Evolutionary conservation across 345 rosid species (phyloP), one percentile per base, ranked within the genome.

Genomic region (Excoecaria agallocha): DNA sequence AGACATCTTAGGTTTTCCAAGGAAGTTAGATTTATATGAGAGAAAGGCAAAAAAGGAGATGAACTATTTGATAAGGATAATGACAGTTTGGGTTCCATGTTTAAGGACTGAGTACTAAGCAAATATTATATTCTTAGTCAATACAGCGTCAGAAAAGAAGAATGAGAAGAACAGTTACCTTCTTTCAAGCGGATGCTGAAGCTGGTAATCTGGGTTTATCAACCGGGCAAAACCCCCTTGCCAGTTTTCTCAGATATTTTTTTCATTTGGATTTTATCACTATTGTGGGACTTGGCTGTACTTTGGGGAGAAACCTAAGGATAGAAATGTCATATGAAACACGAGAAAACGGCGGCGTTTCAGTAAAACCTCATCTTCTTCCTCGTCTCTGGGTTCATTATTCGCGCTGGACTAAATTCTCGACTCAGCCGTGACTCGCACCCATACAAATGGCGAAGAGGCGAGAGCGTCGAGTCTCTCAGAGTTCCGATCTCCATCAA

Each of bases 391-490:
- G 80, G 9, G 4, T 30, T 59, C 65, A 22, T 48, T 37, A 20
- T 24, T 58, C 22, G 52, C 49, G 24, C 5, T 25, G 59, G 48
- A 50, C 30, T 20, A 51, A 51, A 52, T 73, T 25, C 59, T 51
- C 54, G 43, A 52, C 58, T 71, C 70, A 3, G 72, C 37, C 19
- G 70, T 17, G 52, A 17, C 74, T 56, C 65, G 25, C 48, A 16
- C 16, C 59, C 50, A 38, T 15, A 62, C 48, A 68, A 71, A 93
- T 89, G 97, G 89, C 89, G 74, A 90, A 84, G 84, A 85, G 78
- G 85, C 84, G 95, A 74, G 90, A 86, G 37, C 87, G 82, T 76
- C 87, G 88, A 66, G 86, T n/a, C 43, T 71, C 75, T 67, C 80
- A 85, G 82, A 82, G 55, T 71, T 75, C 82, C 2, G 85, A 77